Evolutionary conservation across 2,329 filamentous ascomycete species (phyloP).

Genomic region (Didymosphaeria variabile): DNA sequence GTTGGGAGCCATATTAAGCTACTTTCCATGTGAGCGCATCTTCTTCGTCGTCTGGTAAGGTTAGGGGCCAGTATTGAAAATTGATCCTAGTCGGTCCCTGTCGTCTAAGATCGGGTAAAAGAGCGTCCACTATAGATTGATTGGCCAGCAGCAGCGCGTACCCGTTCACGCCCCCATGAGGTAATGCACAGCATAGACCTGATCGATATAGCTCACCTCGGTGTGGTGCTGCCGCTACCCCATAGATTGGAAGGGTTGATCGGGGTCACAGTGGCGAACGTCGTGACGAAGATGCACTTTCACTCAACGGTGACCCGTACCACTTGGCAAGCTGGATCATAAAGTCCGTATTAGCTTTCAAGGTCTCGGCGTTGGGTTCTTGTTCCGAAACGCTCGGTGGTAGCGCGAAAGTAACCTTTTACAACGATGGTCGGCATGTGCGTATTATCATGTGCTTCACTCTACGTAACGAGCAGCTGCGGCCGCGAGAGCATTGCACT

Average conservation of each 20-base stretch:
- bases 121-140: not conserved
- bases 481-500: too few relatives aligned
- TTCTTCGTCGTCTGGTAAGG: not conserved
- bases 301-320: not conserved
- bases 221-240: constrained; percentile 14
- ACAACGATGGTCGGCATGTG: too few relatives aligned
- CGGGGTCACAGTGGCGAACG: not conserved
- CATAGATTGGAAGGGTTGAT: not conserved
- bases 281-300: not conserved
- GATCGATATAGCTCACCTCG: not conserved
- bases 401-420: too few relatives aligned
- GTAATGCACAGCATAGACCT: not conserved
- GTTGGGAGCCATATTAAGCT: not conserved
- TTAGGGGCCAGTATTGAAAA: constrained; percentile 38
- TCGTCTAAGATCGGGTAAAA: not conserved
- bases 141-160: not conserved
- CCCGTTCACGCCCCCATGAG: not conserved
- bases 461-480: too few relatives aligned
- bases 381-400: too few relatives aligned
- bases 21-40: not conserved
- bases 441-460: too few relatives aligned
- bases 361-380: not conserved
- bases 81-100: not conserved
- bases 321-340: not conserved
- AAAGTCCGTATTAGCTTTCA: not conserved